Conservation (phyloP, 305 asterid genomes). For the Ilex paraguariensis region DNA sequence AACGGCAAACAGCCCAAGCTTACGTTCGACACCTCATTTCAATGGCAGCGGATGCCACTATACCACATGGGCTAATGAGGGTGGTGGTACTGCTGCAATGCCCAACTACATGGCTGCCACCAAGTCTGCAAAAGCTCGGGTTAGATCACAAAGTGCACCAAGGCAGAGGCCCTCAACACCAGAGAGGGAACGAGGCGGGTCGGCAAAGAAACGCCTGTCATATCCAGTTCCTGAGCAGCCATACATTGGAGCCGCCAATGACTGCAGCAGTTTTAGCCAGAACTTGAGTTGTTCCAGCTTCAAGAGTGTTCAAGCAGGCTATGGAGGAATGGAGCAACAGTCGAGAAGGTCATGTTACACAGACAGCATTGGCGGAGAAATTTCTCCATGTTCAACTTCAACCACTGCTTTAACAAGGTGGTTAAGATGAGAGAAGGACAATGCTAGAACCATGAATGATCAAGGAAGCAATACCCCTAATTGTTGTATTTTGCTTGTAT, state of each 20-base stretch:
- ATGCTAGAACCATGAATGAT: no score
- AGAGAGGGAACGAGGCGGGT: conserved; percentile 58
- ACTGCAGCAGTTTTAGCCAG: no score
- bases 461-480: no score
- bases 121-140: conserved; percentile 76
- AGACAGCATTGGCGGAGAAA: no score
- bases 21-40: conserved; percentile 45
- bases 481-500: no score
- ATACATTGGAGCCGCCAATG: background rate
- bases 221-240: conserved; percentile 21
- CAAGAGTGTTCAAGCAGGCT: no score
- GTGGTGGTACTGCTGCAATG: conserved; percentile 13
- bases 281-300: no score
- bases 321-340: no score
- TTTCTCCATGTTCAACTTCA: no score
- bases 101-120: conserved; percentile 96
- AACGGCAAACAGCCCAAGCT: conserved; percentile 73
- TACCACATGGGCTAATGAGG: conserved; percentile 30
- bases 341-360: no score
- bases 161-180: conserved; percentile 78
- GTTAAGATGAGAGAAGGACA: no score
- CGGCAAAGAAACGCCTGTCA: conserved; percentile 63
- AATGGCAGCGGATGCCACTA: conserved; percentile 30
- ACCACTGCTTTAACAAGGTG: no score
- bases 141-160: conserved; percentile 83